phyloP scores from a whole-genome alignment of 306 rosid genomes.

The Inga leiocalycina region DNA sequence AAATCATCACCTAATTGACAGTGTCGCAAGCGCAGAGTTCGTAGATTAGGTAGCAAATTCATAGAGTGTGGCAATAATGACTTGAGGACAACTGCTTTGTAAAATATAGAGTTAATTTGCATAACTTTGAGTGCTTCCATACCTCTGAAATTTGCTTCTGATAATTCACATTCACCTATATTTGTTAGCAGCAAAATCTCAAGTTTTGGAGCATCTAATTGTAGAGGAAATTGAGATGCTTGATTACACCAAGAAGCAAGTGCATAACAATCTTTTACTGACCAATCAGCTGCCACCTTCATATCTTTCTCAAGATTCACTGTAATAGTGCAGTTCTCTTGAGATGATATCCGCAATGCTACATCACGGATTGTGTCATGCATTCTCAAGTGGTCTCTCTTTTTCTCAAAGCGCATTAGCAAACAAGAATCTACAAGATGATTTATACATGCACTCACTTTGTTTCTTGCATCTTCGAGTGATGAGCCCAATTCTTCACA shows the following conservation, averaged over 20 bases:
- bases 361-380: constrained; percentile 18
- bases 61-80: not conserved
- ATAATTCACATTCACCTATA: not conserved
- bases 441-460: constrained; percentile 9
- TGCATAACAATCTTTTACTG: not conserved
- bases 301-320: too few species aligned
- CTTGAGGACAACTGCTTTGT: not conserved
- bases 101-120: not conserved
- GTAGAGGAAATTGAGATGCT: not conserved
- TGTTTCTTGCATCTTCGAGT: not conserved
- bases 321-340: not conserved
- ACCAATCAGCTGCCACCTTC: too few species aligned
- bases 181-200: not conserved
- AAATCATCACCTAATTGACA: not conserved
- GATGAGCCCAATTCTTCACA: not conserved
- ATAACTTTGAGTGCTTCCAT: constrained; percentile 1
- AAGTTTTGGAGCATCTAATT: constrained; percentile 1
- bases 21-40: rapidly evolving
- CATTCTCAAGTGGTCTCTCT: constrained; percentile 25
- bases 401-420: not conserved
- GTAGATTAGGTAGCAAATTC: not conserved
- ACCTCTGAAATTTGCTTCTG: not conserved
- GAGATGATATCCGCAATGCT: not conserved
- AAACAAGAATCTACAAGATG: constrained; percentile 11
- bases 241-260: not conserved